Base-by-base conservation (phyloP, 352 stramenopile genomes). In the Globisporangium mamillatum region DNA sequence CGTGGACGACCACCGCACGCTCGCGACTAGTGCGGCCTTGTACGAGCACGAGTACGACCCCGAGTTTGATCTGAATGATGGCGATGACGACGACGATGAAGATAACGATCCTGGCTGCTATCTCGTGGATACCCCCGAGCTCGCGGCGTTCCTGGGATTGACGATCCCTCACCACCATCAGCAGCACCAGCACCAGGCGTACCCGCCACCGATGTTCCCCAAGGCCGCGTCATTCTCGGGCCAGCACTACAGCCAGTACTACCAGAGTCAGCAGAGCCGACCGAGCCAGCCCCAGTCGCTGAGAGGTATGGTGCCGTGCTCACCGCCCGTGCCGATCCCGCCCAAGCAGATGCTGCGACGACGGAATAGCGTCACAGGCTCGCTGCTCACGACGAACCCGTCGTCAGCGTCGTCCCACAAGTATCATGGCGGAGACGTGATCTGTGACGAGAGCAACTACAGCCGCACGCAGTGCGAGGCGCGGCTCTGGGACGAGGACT, bases 401-500 rank as follows among this genome's bases (percentile, higher is more conserved):
- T 63, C 27, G 18, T 36, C 34, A 53, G 14, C 22, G 34, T 24
- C 18, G 6, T 52, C 44, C 5, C 62, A 3, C n/a, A n/a, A 27
- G 20, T 32, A 7, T 25, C 27, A 6, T 16, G 27, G 32, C 34
- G 32, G 44, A 10, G 29, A 50, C n/a, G 18, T 52, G 44, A 2
- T 52, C 18, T 22, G 20, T 22, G 38, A 29, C n/a, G 64, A 73
- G 10, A 62, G 59, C 20, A 55, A 70, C 18, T 80, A 80, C 68
- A 82, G 75, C 36, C 63, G 65, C 6, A 76, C 73, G 14, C 82
- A 92, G 66, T 82, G 78, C 57, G 75, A 89, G 59, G 78, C 75
- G 16, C 67, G 72, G 32, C 74, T 89, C 18, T 88, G 79, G 78
- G 81, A 92, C 54, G 74, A 92, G 52, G 78, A 84, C 65, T 90